These are phyloP conservation scores for Phytophthora aleatoria DNA, from an alignment of 352 stramenopile genomes.

Conservation along the genomic window DNA sequence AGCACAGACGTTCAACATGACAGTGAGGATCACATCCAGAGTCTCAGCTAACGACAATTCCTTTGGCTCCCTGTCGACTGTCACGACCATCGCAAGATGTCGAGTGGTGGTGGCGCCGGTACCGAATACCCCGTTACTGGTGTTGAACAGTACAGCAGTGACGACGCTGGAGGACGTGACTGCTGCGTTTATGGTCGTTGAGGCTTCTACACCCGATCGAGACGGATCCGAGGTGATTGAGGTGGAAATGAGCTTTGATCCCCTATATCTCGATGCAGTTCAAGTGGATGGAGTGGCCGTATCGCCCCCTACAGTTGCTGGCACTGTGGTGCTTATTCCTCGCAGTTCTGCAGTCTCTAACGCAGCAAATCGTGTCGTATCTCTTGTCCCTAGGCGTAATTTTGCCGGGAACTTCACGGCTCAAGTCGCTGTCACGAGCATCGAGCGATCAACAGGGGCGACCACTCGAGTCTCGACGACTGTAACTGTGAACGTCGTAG, in stretches of 20 bases:
- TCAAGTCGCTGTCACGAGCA: constrained; percentile 37
- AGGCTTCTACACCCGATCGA: constrained; percentile 43
- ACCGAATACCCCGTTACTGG: constrained; percentile 42
- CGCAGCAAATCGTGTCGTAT: constrained; percentile 28
- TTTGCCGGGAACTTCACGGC: constrained; percentile 44
- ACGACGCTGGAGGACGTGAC: constrained; percentile 39
- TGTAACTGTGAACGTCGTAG: constrained; percentile 34
- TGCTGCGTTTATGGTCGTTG: constrained; percentile 39
- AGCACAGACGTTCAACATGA: constrained; percentile 48
- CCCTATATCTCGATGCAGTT: constrained; percentile 36
- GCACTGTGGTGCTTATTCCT: constrained; percentile 28
- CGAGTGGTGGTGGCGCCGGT: constrained; percentile 40
- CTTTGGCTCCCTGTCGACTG: constrained; percentile 33
- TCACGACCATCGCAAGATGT: constrained; percentile 33
- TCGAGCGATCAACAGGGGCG: constrained; percentile 35
- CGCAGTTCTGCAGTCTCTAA: constrained; percentile 13
- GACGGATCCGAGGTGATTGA: constrained; percentile 63
- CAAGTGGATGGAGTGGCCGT: constrained; percentile 34
- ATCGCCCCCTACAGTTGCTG: constrained; percentile 11
- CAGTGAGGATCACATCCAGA: constrained; percentile 33
- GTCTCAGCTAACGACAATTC: constrained; percentile 16
- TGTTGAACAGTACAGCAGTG: constrained; percentile 36
- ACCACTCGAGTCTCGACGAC: constrained; percentile 19
- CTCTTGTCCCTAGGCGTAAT: constrained; percentile 38
- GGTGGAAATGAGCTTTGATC: constrained; percentile 37